These are phyloP conservation scores for Craterostigma plantagineum DNA, from an alignment of 257 asterid species.

Conservation along the genomic window DNA sequence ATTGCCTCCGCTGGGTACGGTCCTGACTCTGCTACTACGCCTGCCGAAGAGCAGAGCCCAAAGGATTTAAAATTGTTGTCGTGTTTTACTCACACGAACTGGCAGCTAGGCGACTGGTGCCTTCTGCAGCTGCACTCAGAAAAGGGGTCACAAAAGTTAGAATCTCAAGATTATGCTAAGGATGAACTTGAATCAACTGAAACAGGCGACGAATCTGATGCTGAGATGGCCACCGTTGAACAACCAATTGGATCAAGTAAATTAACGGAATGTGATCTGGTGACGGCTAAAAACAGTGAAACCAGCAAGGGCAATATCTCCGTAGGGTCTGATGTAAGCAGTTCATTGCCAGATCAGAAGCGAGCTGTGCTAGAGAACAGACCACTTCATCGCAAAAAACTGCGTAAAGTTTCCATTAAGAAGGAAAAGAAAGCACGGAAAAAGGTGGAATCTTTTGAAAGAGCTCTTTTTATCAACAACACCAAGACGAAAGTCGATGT, in stretches of 20 bases:
- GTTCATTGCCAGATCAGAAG: slow-evolving; percentile 32
- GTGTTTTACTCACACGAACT: slow-evolving; percentile 79
- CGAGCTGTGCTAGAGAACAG: slow-evolving; percentile 41
- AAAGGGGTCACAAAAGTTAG: slow-evolving; percentile 28
- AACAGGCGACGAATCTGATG: slow-evolving; percentile 49
- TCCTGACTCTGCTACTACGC: slow-evolving; percentile 56
- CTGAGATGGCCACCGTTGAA: slow-evolving; percentile 27
- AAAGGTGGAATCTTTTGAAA: slow-evolving; percentile 73
- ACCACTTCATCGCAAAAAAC: slow-evolving; percentile 74
- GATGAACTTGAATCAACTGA: slow-evolving; percentile 53
- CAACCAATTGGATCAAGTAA: slow-evolving; percentile 26
- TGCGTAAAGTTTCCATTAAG: slow-evolving; percentile 61
- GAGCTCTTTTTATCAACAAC: slow-evolving; percentile 62
- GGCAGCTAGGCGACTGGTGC: slow-evolving; percentile 99
- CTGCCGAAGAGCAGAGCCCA: slow-evolving; percentile 85
- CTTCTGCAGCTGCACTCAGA: slow-evolving; percentile 34
- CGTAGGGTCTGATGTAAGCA: slow-evolving; percentile 21
- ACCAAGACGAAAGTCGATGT: slow-evolving; percentile 61
- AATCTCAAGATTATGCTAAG: slow-evolving; percentile 25
- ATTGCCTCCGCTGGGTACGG: slow-evolving; percentile 98
- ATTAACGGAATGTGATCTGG: slow-evolving; percentile 19
- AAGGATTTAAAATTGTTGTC: slow-evolving; percentile 66
- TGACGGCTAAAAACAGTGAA: slow-evolving; percentile 17
- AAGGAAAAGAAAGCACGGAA: slow-evolving; percentile 74
- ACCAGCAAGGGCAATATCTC: slow-evolving; percentile 17